phyloP scores from a whole-genome alignment of 176 grass and related monocot species.

The Thinopyrum elongatum region DNA sequence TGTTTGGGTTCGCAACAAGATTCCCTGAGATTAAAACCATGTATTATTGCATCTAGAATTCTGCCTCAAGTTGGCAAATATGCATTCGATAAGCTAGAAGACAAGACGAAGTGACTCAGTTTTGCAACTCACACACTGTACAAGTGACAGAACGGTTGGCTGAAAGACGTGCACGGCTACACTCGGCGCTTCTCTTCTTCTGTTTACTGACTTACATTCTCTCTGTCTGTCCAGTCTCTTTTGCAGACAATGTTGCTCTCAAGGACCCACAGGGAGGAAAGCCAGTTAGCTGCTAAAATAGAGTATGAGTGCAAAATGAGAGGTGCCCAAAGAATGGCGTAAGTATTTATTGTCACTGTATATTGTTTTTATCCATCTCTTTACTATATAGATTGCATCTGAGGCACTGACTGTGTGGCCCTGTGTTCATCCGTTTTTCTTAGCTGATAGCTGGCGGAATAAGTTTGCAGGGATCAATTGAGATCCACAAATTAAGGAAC shows the following conservation, averaged over 20 bases:
- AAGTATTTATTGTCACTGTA: slow-evolving; percentile 41
- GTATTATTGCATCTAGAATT: neutral
- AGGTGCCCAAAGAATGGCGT: slow-evolving; percentile 98
- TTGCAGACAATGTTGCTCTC: slow-evolving; percentile 96
- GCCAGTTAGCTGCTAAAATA: slow-evolving; percentile 77
- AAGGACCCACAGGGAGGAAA: slow-evolving; percentile 70
- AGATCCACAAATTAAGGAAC: neutral
- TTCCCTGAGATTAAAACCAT: neutral
- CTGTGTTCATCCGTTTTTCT: neutral
- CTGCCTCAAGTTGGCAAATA: neutral
- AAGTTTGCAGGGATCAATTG: neutral
- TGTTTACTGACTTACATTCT: slow-evolving; percentile 23
- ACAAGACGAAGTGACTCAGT: neutral
- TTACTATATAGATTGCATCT: slow-evolving; percentile 8
- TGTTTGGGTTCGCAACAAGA: slow-evolving; percentile 14
- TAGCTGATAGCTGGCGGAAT: neutral
- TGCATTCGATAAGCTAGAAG: neutral
- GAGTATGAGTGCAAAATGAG: slow-evolving; percentile 97
- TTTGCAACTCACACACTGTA: slow-evolving; percentile 1
- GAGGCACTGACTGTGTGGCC: neutral
- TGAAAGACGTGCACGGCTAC: neutral
- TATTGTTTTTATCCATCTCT: slow-evolving; percentile 10
- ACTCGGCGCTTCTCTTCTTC: neutral
- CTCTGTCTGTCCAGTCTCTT: slow-evolving; percentile 60
- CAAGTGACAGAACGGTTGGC: neutral